Base-by-base conservation (phyloP, 2,329 filamentous ascomycete genomes). In the Cladosporium sp. region DNA sequence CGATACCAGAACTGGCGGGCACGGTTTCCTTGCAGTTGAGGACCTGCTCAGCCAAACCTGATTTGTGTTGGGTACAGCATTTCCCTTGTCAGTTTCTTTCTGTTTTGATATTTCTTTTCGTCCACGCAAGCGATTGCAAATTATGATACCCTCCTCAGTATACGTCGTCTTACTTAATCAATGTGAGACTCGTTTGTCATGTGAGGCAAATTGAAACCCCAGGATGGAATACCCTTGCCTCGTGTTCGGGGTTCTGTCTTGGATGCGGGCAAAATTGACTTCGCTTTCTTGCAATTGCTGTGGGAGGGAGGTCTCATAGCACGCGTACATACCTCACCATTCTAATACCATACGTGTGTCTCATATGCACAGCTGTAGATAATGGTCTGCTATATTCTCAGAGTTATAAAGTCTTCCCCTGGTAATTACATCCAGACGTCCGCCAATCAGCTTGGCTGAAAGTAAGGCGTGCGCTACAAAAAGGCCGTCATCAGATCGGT, bases 121-220 rank as follows among this genome's bases (percentile, higher is more conserved):
- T 16, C 7, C 32, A n/a, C 15, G 13, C 15, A 16, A 35, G 32
- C 32, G 32, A 35, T n/a, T 35, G 13, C n/a, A 7, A 4, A 35
- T n/a, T n/a, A 2, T n/a, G 11, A 15, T 7, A 43, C 50, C 60
- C 61, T 62, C 58, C 57, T 59, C 60, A 62, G 60, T 63, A 62
- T 63, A 62, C 61, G 60, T 63, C 61, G 61, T 62, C 60, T 58
- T 51, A 50, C 55, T 45, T 50, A 49, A 48, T 43, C 59, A 52
- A 56, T 64, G 62, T 53, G 55, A 58, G 62, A 59, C 59, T 63
- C 62, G 61, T 64, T 63, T 63, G 61, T 62, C 62, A 64, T 51
- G 58, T 57, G 60, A 64, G 62, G 61, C 48, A 63, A 39, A 64
- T 59, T 43, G 48, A 52, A 29, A 50, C 41, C 45, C 36, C 29